A percentile compares a stretch with the other conserved stretches of the same genome.
Evolutionary conservation across 305 asterid genomes (phyloP).

Genomic region (Solanum chacoense): DNA sequence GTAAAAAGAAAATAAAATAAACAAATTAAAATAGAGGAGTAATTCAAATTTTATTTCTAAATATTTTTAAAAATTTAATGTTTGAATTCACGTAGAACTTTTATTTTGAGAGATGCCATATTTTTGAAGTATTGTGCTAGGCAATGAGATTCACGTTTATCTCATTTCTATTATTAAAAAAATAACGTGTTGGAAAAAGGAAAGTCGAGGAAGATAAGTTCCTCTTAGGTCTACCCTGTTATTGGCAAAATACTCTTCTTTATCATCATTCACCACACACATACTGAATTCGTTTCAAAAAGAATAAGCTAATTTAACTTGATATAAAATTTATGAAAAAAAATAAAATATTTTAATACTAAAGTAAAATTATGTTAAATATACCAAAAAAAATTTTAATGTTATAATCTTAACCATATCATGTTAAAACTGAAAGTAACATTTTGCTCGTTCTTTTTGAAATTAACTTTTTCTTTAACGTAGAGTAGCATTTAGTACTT

Average conservation of each 20-base stretch:
- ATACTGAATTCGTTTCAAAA: too few relatives aligned
- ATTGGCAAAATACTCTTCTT: not conserved
- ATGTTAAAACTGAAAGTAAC: too few relatives aligned
- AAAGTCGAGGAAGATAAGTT: not conserved
- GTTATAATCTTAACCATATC: too few relatives aligned
- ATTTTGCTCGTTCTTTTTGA: not conserved
- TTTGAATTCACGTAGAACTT: not conserved
- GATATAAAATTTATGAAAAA: not conserved
- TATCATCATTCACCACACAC: not conserved
- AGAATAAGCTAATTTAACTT: too few relatives aligned
- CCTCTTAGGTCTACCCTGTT: not conserved
- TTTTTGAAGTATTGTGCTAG: not conserved
- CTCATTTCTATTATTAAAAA: not conserved
- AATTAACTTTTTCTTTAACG: not conserved
- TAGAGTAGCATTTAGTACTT: not conserved
- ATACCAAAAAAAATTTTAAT: too few relatives aligned
- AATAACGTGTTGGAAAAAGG: not conserved
- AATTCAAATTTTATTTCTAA: not conserved
- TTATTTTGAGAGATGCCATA: not conserved
- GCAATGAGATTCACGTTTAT: not conserved
- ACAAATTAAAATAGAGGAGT: not conserved
- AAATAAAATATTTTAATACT: too few relatives aligned
- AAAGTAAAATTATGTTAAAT: too few relatives aligned
- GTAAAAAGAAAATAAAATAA: not conserved
- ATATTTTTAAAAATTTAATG: too few relatives aligned